Base-by-base conservation (phyloP, 495 filamentous ascomycete species). In the Neurospora cerealis region DNA sequence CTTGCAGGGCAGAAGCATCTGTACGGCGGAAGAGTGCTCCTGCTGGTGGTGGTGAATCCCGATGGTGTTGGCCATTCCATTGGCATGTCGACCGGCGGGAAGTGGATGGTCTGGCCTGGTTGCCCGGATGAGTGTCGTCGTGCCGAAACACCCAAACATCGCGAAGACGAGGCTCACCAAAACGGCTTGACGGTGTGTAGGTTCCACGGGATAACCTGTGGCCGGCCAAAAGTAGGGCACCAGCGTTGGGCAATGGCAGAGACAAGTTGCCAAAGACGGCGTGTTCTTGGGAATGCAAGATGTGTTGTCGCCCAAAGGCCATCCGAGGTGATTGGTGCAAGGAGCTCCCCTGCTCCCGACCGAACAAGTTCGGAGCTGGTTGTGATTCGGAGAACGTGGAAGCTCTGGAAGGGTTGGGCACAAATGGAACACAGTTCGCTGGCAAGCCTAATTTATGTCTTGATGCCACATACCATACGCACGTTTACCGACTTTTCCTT, bases 261-360 rank as follows among this genome's bases (percentile, higher is more conserved):
- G n/a, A 73, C 69, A 32, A 66, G 54, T 66, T 66, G 28, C 54
- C 54, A 66, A 66, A 66, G 54, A 66, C 54, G 54, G 54, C 54
- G 54, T 66, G 54, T 66, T 66, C 28, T 19, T 66, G 32, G 48
- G 69, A 41, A 38, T 36, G 42, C 48, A 72, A 69, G 54, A 70
- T 77, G 76, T 75, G 75, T 73, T 77, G 78, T 77, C 69, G 78
- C 74, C 78, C 73, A 73, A 66, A 70, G 15, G 37, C 39, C 24
- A 44, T 48, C 69, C 32, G 10, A 54, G 42, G n/a, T 70, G 66
- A 80, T 80, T 80, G 79, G 79, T 78, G 78, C 79, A 74, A 78
- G 74, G 76, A 70, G 60, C 54, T 37, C 54, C 71, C 72, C 66
- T 71, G 71, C 41, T 71, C 71, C 41, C 69, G 62, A 73, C 73